Evolutionary conservation across 2,329 filamentous ascomycete genomes (phyloP).

Genomic region (Aspergillus aculeatus): DNA sequence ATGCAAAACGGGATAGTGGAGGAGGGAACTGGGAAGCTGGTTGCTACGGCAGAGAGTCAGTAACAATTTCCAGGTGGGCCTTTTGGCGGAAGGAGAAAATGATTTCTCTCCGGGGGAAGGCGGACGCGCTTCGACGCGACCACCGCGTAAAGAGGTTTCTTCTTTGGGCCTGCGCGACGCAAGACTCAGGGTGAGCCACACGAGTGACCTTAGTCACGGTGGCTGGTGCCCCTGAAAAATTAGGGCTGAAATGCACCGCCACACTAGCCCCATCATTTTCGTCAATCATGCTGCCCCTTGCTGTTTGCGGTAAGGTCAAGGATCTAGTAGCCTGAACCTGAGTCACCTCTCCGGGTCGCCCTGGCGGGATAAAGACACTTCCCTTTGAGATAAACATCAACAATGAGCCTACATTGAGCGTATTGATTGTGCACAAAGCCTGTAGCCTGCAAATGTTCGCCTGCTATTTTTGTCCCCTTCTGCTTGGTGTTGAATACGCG

Average conservation of each 20-base stretch:
- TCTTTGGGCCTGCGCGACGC: constrained; percentile 21
- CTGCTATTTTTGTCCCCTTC: background rate
- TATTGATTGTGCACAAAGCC: background rate
- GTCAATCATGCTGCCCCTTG: background rate
- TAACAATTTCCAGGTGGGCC: constrained; percentile 13
- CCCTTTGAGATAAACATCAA: background rate
- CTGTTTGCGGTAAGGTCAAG: background rate
- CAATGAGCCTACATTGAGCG: background rate
- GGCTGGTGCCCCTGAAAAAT: background rate
- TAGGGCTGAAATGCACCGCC: constrained; percentile 2
- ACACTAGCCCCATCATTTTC: background rate
- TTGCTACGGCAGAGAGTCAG: constrained; percentile 18
- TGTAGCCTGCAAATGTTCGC: background rate
- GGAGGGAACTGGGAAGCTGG: constrained; percentile 10
- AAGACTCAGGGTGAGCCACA: constrained; percentile 14
- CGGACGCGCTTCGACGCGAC: constrained; percentile 29
- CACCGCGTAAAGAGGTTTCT: constrained; percentile 36
- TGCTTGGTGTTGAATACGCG: background rate
- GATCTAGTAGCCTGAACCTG: background rate
- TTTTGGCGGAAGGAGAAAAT: constrained; percentile 22
- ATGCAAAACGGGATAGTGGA: background rate
- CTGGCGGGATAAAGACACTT: background rate
- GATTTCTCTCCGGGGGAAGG: constrained; percentile 16
- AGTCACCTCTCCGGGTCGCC: background rate
- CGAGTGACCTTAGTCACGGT: background rate